These are phyloP conservation scores for Poa pratensis DNA, from an alignment of 176 grass and related monocot species.

Conservation along the genomic window DNA sequence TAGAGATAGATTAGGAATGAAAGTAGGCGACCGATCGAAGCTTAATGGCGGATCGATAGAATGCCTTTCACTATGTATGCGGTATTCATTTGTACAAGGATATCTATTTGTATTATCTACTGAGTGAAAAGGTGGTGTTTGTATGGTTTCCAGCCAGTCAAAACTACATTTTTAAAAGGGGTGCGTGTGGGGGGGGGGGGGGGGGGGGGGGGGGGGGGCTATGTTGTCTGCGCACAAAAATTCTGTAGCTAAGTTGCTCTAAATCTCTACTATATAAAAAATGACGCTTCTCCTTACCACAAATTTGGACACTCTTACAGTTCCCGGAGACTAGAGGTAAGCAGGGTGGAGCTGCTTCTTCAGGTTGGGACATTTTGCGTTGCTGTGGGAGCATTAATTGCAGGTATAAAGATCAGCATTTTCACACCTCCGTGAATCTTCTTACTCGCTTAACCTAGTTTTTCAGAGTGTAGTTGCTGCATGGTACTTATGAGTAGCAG, in stretches of 20 bases:
- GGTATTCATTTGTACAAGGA: not conserved
- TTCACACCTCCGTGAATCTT: not conserved
- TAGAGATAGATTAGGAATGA: too few species aligned
- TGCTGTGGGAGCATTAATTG: slow-evolving; percentile 87
- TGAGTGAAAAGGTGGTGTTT: not conserved
- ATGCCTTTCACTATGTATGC: too few species aligned
- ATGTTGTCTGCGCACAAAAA: not conserved
- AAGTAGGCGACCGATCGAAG: too few species aligned
- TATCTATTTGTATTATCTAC: not conserved
- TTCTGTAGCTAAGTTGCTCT: too few species aligned
- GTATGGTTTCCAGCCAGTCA: not conserved
- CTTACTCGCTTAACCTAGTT: not conserved
- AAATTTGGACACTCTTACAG: slow-evolving; percentile 56
- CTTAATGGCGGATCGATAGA: too few species aligned
- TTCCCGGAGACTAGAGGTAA: slow-evolving; percentile 90
- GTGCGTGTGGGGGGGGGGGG: too few species aligned
- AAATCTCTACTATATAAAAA: too few species aligned
- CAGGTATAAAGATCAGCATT: slow-evolving; percentile 63
- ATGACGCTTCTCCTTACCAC: not conserved
- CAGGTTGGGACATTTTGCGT: slow-evolving; percentile 96
- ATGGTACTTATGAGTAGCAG: not conserved
- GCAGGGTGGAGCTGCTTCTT: slow-evolving; percentile 94
- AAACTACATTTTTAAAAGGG: not conserved
- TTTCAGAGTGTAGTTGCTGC: not conserved
- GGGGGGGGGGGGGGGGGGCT: too few species aligned